Evolutionary conservation across 2,329 filamentous ascomycete genomes (phyloP).

Genomic region (Basipetospora chlamydospora): DNA sequence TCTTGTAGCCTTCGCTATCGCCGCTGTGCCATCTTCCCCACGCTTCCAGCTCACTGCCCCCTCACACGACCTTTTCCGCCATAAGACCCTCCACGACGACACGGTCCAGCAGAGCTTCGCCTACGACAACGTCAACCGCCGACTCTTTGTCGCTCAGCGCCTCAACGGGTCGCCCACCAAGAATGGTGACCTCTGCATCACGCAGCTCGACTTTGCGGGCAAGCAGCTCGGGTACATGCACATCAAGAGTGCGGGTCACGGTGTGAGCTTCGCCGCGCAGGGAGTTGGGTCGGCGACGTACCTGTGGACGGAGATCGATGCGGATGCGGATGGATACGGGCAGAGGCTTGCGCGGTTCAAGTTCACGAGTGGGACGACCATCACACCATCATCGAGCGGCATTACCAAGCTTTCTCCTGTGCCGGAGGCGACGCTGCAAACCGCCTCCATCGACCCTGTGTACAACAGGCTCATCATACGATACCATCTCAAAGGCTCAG

Average conservation of each 20-base stretch:
- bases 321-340: conserved; percentile 4
- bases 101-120: conserved; percentile 7
- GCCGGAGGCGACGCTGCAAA: conserved; percentile 1
- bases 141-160: conserved; percentile 7
- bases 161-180: conserved; percentile 2
- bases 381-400: not conserved
- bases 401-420: conserved; percentile 5
- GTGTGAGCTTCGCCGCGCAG: conserved; percentile 6
- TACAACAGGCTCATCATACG: conserved; percentile 4
- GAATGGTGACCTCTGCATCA: conserved; percentile 5
- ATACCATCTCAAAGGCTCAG: conserved; percentile 1
- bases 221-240: conserved; percentile 7
- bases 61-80: conserved; percentile 7
- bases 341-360: conserved; percentile 5
- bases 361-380: conserved; percentile 4
- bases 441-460: conserved; percentile 4
- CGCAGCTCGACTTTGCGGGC: conserved; percentile 7
- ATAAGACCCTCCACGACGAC: conserved; percentile 6
- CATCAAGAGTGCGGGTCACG: conserved; percentile 7
- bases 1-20: not conserved
- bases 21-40: not conserved
- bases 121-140: conserved; percentile 7
- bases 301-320: conserved; percentile 7
- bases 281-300: conserved; percentile 5
- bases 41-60: conserved; percentile 6